Conservation (phyloP, 805 yeast genomes). For the Lachancea waltii region DNA sequence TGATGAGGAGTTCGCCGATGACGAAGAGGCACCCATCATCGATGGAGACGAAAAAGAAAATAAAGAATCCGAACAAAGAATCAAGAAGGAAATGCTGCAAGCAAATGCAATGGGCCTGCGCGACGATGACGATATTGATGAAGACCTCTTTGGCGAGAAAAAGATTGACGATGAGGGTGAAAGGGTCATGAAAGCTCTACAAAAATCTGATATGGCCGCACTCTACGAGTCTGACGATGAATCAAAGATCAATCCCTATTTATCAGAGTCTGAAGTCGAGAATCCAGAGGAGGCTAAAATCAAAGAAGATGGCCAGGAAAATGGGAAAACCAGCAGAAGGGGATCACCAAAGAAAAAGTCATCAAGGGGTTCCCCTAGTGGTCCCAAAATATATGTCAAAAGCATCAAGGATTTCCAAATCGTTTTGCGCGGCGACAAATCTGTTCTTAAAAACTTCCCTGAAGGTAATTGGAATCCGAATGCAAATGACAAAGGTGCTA, state of each 20-base stretch:
- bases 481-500: slow-evolving; percentile 35
- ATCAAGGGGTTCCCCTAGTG: slow-evolving; percentile 12
- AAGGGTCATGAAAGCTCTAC: slow-evolving; percentile 73
- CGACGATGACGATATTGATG: slow-evolving; percentile 58
- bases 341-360: slow-evolving; percentile 24
- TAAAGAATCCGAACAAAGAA: slow-evolving; percentile 76
- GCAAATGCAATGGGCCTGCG: slow-evolving; percentile 66
- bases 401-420: slow-evolving; percentile 49
- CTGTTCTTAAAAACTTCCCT: slow-evolving; percentile 60
- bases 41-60: slow-evolving; percentile 95
- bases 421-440: slow-evolving; percentile 56
- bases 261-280: slow-evolving; percentile 63
- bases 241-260: slow-evolving; percentile 79
- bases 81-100: slow-evolving; percentile 76
- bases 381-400: slow-evolving; percentile 37
- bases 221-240: slow-evolving; percentile 73
- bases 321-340: slow-evolving; percentile 32
- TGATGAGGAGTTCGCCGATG: slow-evolving; percentile 97
- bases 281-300: slow-evolving; percentile 42
- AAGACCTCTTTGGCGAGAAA: slow-evolving; percentile 65
- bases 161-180: slow-evolving; percentile 88
- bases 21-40: slow-evolving; percentile 96
- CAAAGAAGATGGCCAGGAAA: slow-evolving; percentile 35
- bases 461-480: slow-evolving; percentile 80
- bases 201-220: slow-evolving; percentile 78